phyloP scores from a whole-genome alignment of 192 early-diverging fungal genomes.

The Linnemannia exigua region DNA sequence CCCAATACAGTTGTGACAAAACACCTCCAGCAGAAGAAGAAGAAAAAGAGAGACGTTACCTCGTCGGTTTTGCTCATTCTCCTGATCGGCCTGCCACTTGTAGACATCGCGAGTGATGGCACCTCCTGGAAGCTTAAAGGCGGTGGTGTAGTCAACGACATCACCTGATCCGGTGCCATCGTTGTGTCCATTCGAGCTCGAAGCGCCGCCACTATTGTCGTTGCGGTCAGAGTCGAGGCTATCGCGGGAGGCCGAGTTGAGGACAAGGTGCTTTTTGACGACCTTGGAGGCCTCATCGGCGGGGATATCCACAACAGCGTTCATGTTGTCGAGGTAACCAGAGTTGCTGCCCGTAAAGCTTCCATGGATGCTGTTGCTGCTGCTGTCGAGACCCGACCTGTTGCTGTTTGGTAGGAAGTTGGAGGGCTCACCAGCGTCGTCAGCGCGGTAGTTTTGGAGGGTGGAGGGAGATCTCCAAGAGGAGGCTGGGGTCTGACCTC shows the following conservation, averaged over 20 bases:
- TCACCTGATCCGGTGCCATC: slow-evolving; percentile 33
- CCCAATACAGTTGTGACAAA: neutral
- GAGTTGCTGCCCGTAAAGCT: slow-evolving; percentile 14
- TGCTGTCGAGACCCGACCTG: slow-evolving; percentile 45
- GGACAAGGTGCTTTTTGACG: slow-evolving; percentile 79
- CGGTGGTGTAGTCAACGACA: slow-evolving; percentile 45
- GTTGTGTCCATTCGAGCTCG: slow-evolving; percentile 33
- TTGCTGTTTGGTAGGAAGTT: slow-evolving; percentile 5
- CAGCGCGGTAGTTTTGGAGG: slow-evolving; percentile 46
- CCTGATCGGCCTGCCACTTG: slow-evolving; percentile 85
- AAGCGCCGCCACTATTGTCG: slow-evolving; percentile 34
- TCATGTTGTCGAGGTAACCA: slow-evolving; percentile 22
- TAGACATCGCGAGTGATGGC: slow-evolving; percentile 92
- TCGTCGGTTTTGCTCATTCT: slow-evolving; percentile 63
- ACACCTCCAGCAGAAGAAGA: neutral
- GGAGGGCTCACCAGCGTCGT: slow-evolving; percentile 8
- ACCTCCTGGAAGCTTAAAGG: slow-evolving; percentile 75
- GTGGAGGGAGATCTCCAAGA: slow-evolving; percentile 55
- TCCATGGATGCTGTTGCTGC: slow-evolving; percentile 43
- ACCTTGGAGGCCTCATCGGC: slow-evolving; percentile 73
- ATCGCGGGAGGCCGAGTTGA: slow-evolving; percentile 61
- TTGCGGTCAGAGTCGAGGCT: slow-evolving; percentile 58
- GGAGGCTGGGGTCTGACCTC: slow-evolving; percentile 32
- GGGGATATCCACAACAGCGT: slow-evolving; percentile 61
- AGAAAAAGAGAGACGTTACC: slow-evolving; percentile 26